Percentiles rank a stretch among this genome's conserved stretches.
Evolutionary conservation across 2,329 filamentous ascomycete species (phyloP).

Genomic region (Aspergillus proliferans): DNA sequence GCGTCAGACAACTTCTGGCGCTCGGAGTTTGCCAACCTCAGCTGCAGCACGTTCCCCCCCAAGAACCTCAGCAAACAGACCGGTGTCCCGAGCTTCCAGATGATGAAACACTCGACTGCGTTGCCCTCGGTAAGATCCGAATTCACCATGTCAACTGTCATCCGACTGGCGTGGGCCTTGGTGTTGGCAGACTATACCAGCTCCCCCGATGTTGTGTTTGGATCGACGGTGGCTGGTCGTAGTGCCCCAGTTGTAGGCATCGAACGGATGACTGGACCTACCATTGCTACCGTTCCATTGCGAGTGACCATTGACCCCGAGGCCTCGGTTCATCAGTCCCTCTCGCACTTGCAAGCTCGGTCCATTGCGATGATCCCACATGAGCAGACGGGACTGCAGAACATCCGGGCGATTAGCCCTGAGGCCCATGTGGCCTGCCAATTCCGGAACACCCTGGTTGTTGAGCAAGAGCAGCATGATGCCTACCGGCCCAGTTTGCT

Average conservation of each 20-base stretch:
- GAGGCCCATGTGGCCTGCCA: not conserved
- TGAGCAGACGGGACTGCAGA: not conserved
- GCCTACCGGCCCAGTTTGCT: not conserved
- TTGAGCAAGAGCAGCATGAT: not conserved
- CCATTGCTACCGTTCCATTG: constrained; percentile 36
- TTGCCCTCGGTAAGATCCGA: too few species aligned
- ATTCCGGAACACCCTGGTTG: not conserved
- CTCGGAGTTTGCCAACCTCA: not conserved
- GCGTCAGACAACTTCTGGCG: not conserved
- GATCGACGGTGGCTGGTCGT: constrained; percentile 33
- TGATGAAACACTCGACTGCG: not conserved
- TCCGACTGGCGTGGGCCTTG: constrained; percentile 34
- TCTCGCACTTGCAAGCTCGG: not conserved
- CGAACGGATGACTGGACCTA: constrained; percentile 33
- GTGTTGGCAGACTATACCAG: constrained; percentile 28
- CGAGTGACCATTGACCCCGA: constrained; percentile 13
- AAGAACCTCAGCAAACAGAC: not conserved
- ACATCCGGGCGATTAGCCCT: not conserved
- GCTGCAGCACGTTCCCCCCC: not conserved
- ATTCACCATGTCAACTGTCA: constrained; percentile 18
- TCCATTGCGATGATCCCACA: not conserved
- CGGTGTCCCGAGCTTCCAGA: not conserved
- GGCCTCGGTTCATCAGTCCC: too few species aligned
- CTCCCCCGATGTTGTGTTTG: constrained; percentile 34
- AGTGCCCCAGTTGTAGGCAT: constrained; percentile 32